Evolutionary conservation across 2,329 filamentous ascomycete genomes (phyloP).

Genomic region (Penicillium sp.): DNA sequence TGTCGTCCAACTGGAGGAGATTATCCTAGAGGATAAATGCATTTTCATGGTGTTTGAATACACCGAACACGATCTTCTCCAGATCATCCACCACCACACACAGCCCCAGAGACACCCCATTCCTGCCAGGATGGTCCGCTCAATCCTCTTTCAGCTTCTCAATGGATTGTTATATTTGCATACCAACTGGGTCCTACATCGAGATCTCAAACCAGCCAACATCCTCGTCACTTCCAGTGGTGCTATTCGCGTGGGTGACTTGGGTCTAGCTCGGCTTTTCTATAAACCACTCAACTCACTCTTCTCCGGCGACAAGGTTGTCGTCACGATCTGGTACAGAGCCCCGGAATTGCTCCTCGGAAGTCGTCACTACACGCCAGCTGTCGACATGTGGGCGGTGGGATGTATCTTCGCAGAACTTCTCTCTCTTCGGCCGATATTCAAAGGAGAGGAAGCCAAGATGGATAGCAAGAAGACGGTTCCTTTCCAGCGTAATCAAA

Average conservation of each 20-base stretch:
- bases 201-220: slow-evolving; percentile 95
- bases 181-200: slow-evolving; percentile 94
- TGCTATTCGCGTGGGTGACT: slow-evolving; percentile 91
- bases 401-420: slow-evolving; percentile 98
- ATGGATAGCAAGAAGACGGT: slow-evolving; percentile 99
- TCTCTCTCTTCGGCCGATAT: slow-evolving; percentile 86
- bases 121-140: slow-evolving; percentile 84
- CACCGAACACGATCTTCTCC: slow-evolving; percentile 93
- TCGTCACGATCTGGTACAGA: slow-evolving; percentile 99
- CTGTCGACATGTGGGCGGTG: slow-evolving; percentile 96
- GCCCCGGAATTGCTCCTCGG: slow-evolving; percentile 92
- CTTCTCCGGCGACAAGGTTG: slow-evolving; percentile 94
- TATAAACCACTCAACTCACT: slow-evolving; percentile 91
- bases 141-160: slow-evolving; percentile 92
- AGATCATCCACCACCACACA: slow-evolving; percentile 98
- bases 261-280: slow-evolving; percentile 89
- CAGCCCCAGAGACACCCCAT: slow-evolving; percentile 87
- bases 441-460: slow-evolving; percentile 98
- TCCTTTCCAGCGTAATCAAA: slow-evolving; percentile 96
- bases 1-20: slow-evolving; percentile 88
- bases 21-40: slow-evolving; percentile 97
- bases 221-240: slow-evolving; percentile 95
- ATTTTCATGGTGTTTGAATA: slow-evolving; percentile 99
- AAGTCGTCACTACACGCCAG: slow-evolving; percentile 93
- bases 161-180: slow-evolving; percentile 95